These are phyloP conservation scores for Sphenostylis stenocarpa DNA, from an alignment of 306 rosid species.

Conservation along the genomic window DNA sequence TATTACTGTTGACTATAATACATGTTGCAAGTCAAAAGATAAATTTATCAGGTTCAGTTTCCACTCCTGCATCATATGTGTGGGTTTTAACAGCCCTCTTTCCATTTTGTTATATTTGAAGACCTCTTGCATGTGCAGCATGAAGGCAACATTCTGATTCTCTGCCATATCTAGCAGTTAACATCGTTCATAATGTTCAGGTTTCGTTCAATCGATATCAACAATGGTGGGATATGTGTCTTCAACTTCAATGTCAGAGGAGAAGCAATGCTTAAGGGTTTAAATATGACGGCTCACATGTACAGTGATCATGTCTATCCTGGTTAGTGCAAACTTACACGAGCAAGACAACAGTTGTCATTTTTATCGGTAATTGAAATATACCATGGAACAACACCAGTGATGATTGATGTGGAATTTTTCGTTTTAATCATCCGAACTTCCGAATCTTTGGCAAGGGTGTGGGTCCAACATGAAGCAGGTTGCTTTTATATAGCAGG, in stretches of 20 bases:
- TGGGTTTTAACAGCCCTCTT: background rate
- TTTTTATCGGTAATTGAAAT: background rate
- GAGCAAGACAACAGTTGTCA: background rate
- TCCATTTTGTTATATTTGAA: conserved; percentile 12
- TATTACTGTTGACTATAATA: background rate
- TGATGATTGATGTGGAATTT: background rate
- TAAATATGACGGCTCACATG: conserved; percentile 79
- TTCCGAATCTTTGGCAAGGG: background rate
- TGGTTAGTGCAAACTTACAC: background rate
- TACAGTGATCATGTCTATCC: conserved; percentile 65
- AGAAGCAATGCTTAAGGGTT: conserved; percentile 71
- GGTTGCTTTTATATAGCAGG: background rate
- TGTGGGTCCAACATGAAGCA: background rate
- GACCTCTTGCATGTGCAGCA: background rate
- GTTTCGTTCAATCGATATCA: conserved; percentile 68
- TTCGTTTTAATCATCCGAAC: background rate
- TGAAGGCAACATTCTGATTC: too few species aligned
- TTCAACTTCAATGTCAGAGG: conserved; percentile 72
- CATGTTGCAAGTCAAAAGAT: background rate
- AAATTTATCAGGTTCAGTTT: background rate
- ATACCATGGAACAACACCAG: background rate
- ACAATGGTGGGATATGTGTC: conserved; percentile 69
- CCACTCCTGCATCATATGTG: background rate
- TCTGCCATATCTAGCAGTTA: background rate
- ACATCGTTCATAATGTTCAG: conserved; percentile 44